Base-by-base conservation (phyloP, 2,329 filamentous ascomycete genomes). In the Apiospora sp. region DNA sequence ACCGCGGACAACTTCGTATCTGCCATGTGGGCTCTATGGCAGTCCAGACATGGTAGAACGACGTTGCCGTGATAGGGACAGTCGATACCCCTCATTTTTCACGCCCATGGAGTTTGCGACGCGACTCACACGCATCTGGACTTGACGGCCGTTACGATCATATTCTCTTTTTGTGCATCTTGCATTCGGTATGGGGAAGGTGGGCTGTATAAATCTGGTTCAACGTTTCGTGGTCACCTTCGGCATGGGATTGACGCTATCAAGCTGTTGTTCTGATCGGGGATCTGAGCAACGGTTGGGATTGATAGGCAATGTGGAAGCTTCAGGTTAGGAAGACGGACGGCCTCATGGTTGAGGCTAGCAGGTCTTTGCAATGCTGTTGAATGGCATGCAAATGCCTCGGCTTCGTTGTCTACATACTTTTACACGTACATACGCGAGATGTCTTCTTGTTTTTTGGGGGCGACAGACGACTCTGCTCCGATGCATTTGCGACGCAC, bases 351-450 rank as follows among this genome's bases (percentile, higher is more conserved):
- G 58, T n/a, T 64, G 34, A 64, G 58, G 30, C 19, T 16, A 10
- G 30, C 19, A 64, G 19, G 58, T 41, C 19, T 41, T 24, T 64
- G 58, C 58, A 19, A 41, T 22, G 58, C 58, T 64, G 19, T 41
- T 24, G 58, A n/a, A 41, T 41, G 58, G 58, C 58, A 22, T n/a
- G 58, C 58, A 64, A 41, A 41, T 64, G 58, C 34, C 58, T 64
- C 58, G 34, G 58, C 34, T 64, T 64, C 58, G 34, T 37, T 64
- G 58, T 64, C 58, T 64, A 64, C 58, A 64, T 64, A 64, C 19
- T 64, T 64, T 64, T 64, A 64, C 34, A 64, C 58, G 58, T 64
- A 64, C 58, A 64, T 64, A 64, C 58, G 30, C 58, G 34, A 64
- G 34, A 64, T 64, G 58, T 41, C 58, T 64, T 41, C 34, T 41